These are phyloP conservation scores for Trypanosoma rangeli DNA, from an alignment of 208 protist genomes.

Conservation along the genomic window DNA sequence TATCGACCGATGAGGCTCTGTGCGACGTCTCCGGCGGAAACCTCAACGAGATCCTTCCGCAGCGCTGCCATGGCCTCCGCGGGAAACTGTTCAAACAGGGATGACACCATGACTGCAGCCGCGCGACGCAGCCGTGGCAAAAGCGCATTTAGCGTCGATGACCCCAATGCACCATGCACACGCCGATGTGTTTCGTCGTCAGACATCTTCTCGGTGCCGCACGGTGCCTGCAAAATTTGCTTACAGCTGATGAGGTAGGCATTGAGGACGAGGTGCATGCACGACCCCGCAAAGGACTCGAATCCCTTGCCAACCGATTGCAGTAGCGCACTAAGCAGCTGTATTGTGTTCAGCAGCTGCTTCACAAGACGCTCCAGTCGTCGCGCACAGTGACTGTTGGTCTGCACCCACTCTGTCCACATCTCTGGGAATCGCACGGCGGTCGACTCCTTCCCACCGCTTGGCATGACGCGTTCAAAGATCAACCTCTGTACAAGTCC, in stretches of 20 bases:
- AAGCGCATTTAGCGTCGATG: slow-evolving; percentile 40
- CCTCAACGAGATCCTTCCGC: slow-evolving; percentile 19
- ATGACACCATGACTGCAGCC: slow-evolving; percentile 46
- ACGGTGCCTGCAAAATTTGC: slow-evolving; percentile 38
- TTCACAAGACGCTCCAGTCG: slow-evolving; percentile 61
- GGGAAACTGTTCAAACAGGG: slow-evolving; percentile 85
- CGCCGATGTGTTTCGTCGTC: slow-evolving; percentile 17
- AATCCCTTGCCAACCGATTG: slow-evolving; percentile 68
- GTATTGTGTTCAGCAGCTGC: slow-evolving; percentile 55
- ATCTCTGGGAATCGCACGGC: slow-evolving; percentile 28
- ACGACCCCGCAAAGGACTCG: slow-evolving; percentile 58
- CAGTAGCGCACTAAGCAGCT: slow-evolving; percentile 65
- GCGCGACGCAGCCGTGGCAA: slow-evolving; percentile 56
- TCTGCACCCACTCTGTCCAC: slow-evolving; percentile 28
- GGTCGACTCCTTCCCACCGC: slow-evolving; percentile 3
- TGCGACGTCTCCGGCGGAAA: background rate
- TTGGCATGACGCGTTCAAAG: slow-evolving; percentile 42
- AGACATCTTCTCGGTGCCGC: slow-evolving; percentile 27
- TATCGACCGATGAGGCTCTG: slow-evolving; percentile 40
- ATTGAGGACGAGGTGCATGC: slow-evolving; percentile 61
- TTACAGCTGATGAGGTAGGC: slow-evolving; percentile 78
- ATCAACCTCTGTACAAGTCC: slow-evolving; percentile 68
- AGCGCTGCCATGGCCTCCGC: slow-evolving; percentile 54
- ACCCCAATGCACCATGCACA: slow-evolving; percentile 33
- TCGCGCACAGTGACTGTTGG: slow-evolving; percentile 29